Evolutionary conservation across 768 basidiomycete species (phyloP), one percentile per base, ranked within the genome.

Genomic region (Mycena galericulata): DNA sequence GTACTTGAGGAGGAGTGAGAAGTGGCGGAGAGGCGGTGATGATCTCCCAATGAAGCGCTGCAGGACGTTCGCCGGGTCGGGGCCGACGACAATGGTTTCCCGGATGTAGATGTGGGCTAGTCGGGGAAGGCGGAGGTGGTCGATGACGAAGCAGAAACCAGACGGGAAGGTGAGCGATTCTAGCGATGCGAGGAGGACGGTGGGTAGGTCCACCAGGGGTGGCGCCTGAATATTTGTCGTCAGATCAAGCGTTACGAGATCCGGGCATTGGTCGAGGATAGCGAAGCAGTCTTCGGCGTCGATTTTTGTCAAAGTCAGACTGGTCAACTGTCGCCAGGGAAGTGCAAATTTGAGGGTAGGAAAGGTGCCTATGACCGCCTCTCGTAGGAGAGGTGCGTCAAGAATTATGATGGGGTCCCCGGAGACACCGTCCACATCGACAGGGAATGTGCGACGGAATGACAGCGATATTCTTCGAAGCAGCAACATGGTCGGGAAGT

Each of bases 161-260:
- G 65, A 60, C 32, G 65, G 40, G 15, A 60, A 67, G 5, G 65
- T 36, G 65, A 67, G 34, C 4, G 58, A 60, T 22, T 45, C 32
- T 18, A 67, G 58, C 24, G 24, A 9, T 1, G 43, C 3, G 26
- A 60, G 58, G 20, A 20, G 18, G 29, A 60, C 15, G 2, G 40
- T 30, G 9, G 29, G 6, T 5, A 30, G n/a, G 24, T 9, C 34
- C 9, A 12, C 4, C 6, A 34, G 24, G 2, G n/a, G 36, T 20
- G 5, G 47, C 5, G 2, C 50, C 65, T 5, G 56, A 20, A 45
- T 26, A 67, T 32, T 32, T 67, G 57, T 43, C 8, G 32, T 36
- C n/a, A 67, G 26, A 34, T 67, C 57, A 26, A 67, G 65, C 12
- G 65, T 47, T 14, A 45, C 26, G 11, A 67, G 58, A 20, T 36